Percentiles rank a stretch among this genome's conserved stretches.
These are phyloP conservation scores for Neckera pumila DNA, from an alignment of 225 moss, liverwort and hornwort genomes.

Conservation along the genomic window DNA sequence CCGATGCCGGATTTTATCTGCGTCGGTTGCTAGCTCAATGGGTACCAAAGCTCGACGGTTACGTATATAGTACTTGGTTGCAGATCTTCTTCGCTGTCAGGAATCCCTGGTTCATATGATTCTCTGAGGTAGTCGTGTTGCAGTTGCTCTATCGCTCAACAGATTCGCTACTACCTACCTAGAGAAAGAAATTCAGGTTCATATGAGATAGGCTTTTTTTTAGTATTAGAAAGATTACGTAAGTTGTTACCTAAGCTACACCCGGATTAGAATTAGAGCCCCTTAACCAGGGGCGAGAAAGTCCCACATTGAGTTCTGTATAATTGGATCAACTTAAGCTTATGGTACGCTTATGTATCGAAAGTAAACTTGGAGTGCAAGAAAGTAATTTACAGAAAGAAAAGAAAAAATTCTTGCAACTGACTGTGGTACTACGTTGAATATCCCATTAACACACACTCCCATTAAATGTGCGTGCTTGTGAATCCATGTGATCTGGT, in stretches of 20 bases:
- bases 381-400: not conserved
- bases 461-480: constrained; percentile 6
- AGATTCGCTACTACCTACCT: not conserved
- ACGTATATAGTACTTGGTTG: not conserved
- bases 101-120: constrained; percentile 2
- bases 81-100: constrained; percentile 11
- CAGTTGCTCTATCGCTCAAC: not conserved
- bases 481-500: constrained; percentile 4
- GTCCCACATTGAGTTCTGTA: constrained; percentile 30
- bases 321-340: constrained; percentile 2
- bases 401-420: not conserved
- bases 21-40: not conserved
- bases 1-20: not conserved
- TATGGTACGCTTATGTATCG: not conserved
- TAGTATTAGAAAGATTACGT: not conserved
- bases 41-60: not conserved
- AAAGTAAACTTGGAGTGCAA: constrained; percentile 5
- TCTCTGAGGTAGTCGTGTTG: constrained; percentile 1
- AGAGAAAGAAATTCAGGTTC: not conserved
- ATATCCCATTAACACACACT: not conserved
- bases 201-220: not conserved
- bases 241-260: constrained; percentile 1
- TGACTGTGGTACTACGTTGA: not conserved
- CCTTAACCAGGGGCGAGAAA: constrained; percentile 3
- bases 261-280: constrained; percentile 12